Base-by-base conservation (phyloP, 768 basidiomycete species). In the Agrocybe praecox region DNA sequence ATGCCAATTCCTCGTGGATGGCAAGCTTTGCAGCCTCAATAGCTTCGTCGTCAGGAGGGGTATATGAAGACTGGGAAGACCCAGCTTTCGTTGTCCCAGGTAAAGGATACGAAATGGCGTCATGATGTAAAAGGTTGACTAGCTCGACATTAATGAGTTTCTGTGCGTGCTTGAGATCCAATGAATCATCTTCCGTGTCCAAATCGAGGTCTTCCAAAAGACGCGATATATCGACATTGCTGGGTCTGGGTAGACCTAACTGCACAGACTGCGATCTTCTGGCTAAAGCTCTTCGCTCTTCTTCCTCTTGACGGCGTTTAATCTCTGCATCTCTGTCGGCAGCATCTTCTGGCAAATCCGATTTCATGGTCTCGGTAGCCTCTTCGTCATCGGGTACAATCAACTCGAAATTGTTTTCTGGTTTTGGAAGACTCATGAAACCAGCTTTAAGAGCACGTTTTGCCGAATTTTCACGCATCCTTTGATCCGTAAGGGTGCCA, bases 391-490 rank as follows among this genome's bases (percentile, higher is more conserved):
- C 96, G 2, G 92, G 93, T 9, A 96, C 87, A 43, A 96, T 82
- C 46, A 99, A 76, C 73, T 98, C 96, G 64, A 98, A 98, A 72
- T 98, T 96, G 70, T 98, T 98, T 75, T 98, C 94, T 0, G 97
- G 95, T 62, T 87, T 88, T 0, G 97, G 97, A 15, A 99, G 78
- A 58, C 72, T 87, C 74, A 81, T 81, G 74, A 98, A 98, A 6
- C 89, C 91, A 10, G 86, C 83, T 62, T 89, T 81, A 50, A 98
- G 80, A 0, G 89, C 85, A 36, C 88, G 83, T 69, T 94, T 93
- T 5, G 85, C 80, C 21, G 87, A 84, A 54, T 80, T 80, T 14
- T 73, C 69, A 23, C 83, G 88, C 54, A 86, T 71, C 14, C 84
- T 85, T 59, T 88, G 82, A 46, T 94, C 90, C 33, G 89, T 85